These are phyloP conservation scores for Immersiella caudata DNA, from an alignment of 495 filamentous ascomycete species.

Conservation along the genomic window DNA sequence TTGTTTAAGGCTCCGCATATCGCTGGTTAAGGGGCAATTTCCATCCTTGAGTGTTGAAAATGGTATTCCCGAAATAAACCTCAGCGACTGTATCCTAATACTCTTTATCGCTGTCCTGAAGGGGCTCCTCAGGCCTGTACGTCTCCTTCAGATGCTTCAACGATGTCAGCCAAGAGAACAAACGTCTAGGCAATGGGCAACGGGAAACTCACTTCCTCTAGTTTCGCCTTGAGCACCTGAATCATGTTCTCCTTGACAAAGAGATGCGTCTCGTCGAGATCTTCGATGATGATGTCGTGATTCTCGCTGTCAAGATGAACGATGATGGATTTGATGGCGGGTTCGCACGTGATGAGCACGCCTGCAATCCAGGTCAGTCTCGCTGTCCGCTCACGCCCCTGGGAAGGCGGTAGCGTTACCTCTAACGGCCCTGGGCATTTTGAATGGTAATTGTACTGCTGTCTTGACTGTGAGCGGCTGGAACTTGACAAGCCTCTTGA, in stretches of 20 bases:
- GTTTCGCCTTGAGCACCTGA: constrained; percentile 59
- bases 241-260: constrained; percentile 74
- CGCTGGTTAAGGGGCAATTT: too few relatives aligned
- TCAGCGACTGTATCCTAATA: too few relatives aligned
- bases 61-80: too few relatives aligned
- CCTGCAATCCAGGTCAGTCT: constrained; percentile 43
- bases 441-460: background rate
- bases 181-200: background rate
- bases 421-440: constrained; percentile 23
- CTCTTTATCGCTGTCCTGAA: constrained; percentile 46
- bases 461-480: too few relatives aligned
- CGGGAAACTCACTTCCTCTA: constrained; percentile 55
- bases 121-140: constrained; percentile 39
- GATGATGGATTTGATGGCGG: constrained; percentile 61
- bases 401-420: background rate
- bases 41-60: too few relatives aligned
- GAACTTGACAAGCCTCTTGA: background rate
- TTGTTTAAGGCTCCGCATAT: too few relatives aligned
- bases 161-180: background rate
- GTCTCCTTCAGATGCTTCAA: constrained; percentile 46
- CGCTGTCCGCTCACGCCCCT: background rate
- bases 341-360: constrained; percentile 75
- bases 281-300: constrained; percentile 64
- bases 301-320: constrained; percentile 59
- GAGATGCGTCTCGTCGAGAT: constrained; percentile 71